Base-by-base conservation (phyloP, 371 early-diverging fungal genomes). In the Saksenaea vasiformis region DNA sequence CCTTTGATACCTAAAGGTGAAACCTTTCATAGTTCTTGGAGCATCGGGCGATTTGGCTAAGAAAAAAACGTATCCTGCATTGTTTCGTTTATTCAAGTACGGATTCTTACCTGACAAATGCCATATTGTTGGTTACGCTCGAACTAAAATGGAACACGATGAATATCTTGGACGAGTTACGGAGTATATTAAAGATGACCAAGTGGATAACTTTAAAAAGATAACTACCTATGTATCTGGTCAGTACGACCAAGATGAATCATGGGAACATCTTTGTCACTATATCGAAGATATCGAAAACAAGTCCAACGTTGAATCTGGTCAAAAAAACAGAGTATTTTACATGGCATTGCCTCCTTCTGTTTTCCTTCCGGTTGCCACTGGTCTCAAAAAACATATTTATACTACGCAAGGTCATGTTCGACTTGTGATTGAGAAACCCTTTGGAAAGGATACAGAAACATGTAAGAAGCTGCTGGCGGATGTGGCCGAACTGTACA, bases 321-420 rank as follows among this genome's bases (percentile, higher is more conserved):
- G 77, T 19, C 73, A 80, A 58, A 71, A 66, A 56, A 83, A 85
- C 61, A 87, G 96, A 31, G 72, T 98, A 34, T 98, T 97, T 71
- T 99, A 99, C 77, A 90, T 99, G 91, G 98, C 99, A 0, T 77
- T 99, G 37, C 99, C 99, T 15, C 99, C 99, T 8, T 89, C 91
- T 8, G 95, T 96, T 26, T 99, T 98, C 79, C 85, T 91, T 27
- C 74, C 84, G 4, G 95, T 98, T 8, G 87, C 96, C 10, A 72
- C 66, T 11, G 90, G 92, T 22, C 59, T 97, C 55, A 87, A 88
- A 67, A 82, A 85, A 14, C 72, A 86, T 62, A 80, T 87, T 35
- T 91, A 92, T 62, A 70, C 76, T 15, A 71, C 69, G 13, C 65
- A 73, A 19, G 90, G 87, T 5, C 67, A 66, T 27, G 93, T 87